These are phyloP conservation scores for Mycena polygramma DNA, from an alignment of 768 basidiomycete species.

Conservation along the genomic window DNA sequence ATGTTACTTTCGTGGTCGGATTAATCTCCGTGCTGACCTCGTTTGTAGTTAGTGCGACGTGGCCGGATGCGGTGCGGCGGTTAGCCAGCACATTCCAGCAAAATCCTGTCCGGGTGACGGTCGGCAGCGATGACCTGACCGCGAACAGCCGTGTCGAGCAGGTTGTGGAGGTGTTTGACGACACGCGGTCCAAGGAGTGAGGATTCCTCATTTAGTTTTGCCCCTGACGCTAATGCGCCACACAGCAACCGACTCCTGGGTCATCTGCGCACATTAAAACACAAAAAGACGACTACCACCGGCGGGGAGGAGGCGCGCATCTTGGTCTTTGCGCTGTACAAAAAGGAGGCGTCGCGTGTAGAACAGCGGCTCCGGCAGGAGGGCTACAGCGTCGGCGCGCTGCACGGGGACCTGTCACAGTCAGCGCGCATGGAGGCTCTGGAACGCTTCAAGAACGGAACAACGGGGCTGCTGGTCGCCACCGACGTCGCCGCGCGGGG, in stretches of 20 bases:
- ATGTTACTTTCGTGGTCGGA: slow-evolving; percentile 48
- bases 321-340: slow-evolving; percentile 96
- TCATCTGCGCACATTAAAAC: slow-evolving; percentile 65
- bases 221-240: slow-evolving; percentile 11
- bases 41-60: slow-evolving; percentile 91
- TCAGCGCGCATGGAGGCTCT: slow-evolving; percentile 86
- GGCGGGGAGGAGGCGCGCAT: slow-evolving; percentile 73
- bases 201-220: slow-evolving; percentile 42
- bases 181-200: slow-evolving; percentile 88
- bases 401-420: slow-evolving; percentile 95
- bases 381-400: slow-evolving; percentile 82
- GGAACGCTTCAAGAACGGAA: slow-evolving; percentile 87
- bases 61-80: slow-evolving; percentile 94
- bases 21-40: slow-evolving; percentile 2
- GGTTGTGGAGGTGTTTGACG: slow-evolving; percentile 91
- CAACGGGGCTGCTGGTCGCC: slow-evolving; percentile 87
- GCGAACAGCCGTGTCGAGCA: slow-evolving; percentile 97
- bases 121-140: slow-evolving; percentile 94
- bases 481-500: slow-evolving; percentile 98
- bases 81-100: slow-evolving; percentile 91
- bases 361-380: slow-evolving; percentile 81
- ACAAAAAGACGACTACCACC: slow-evolving; percentile 71
- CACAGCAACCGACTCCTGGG: slow-evolving; percentile 71
- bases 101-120: slow-evolving; percentile 89
- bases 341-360: slow-evolving; percentile 95